Conservation (phyloP, 2,329 filamentous ascomycete genomes). For the Diaporthe nobilis region DNA sequence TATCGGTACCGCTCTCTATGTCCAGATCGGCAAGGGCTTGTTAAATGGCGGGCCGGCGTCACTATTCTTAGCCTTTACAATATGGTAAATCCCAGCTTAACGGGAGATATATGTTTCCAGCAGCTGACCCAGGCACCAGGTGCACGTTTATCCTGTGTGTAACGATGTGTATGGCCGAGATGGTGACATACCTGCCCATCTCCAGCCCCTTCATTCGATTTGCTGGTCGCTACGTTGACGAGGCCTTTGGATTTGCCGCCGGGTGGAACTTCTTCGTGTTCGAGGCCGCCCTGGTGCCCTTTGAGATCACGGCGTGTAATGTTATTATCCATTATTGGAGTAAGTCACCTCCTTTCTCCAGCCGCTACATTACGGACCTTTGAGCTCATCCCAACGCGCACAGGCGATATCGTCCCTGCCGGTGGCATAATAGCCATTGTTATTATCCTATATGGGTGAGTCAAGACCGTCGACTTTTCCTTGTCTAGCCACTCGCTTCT, state of each 20-base stretch:
- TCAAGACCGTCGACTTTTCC: constrained; percentile 46
- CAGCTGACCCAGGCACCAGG: constrained; percentile 44
- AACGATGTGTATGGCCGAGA: constrained; percentile 77
- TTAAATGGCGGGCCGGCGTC: constrained; percentile 72
- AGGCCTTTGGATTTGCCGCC: constrained; percentile 80
- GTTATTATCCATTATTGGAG: constrained; percentile 76
- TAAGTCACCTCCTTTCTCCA: background rate
- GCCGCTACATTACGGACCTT: background rate
- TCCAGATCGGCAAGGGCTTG: constrained; percentile 71
- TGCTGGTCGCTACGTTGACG: constrained; percentile 81
- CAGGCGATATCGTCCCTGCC: constrained; percentile 61
- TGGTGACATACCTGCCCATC: constrained; percentile 83
- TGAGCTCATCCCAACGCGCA: background rate
- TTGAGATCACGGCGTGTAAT: constrained; percentile 76
- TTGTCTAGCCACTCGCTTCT: background rate
- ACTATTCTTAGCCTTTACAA: constrained; percentile 70
- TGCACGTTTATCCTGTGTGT: constrained; percentile 73
- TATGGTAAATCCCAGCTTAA: constrained; percentile 58
- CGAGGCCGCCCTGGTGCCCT: constrained; percentile 76
- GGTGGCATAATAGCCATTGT: constrained; percentile 72
- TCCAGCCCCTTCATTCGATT: constrained; percentile 85
- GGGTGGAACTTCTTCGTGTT: constrained; percentile 84
- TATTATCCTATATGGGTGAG: constrained; percentile 61
- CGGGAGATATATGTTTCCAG: background rate
- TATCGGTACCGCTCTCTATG: constrained; percentile 73